Base-by-base conservation (phyloP, 2,329 filamentous ascomycete species). In the Macroventuria anomochaeta region DNA sequence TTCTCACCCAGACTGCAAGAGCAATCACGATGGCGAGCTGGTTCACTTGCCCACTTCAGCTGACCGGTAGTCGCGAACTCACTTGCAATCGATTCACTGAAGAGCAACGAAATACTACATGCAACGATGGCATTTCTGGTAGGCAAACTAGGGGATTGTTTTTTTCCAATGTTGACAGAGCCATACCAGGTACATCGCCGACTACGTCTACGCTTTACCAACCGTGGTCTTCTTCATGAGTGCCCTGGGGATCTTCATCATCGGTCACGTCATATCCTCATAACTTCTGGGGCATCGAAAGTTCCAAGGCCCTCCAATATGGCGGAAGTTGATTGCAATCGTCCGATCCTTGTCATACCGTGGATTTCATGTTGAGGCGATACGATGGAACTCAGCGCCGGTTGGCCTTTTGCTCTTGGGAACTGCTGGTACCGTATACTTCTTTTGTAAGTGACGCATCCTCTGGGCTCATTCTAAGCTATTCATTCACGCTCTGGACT, bases 221-320 rank as follows among this genome's bases (percentile, higher is more conserved):
- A 84, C 82, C 0, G 69, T 84, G 3, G 82, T 80, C 37, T 81
- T 85, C 58, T 80, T 84, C 65, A 72, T 81, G 59, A 73, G 74
- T 0, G 67, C 71, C n/a, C 80, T 85, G 46, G 72, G 75, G 1
- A 52, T 83, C 11, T 85, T 82, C 57, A 67, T 76, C 20, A 65
- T 84, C 15, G 68, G 70, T 3, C 68, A 77, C 40, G 61, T 78
- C 13, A 51, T 77, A 15, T 59, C 60, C 11, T 65, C 68, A 8
- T 58, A 70, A 23, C 26, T 76, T 32, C 63, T 72, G 2, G 51
- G 54, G 3, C 51, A 61, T 28, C 57, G 55, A 6, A 38, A 26
- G 13, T 6, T 33, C 6, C 23, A 20, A 21, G 37, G 25, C 1
- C 15, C 37, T n/a, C 12, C 11, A 12, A 11, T 42, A 3, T 42